Conservation (phyloP, 768 basidiomycete genomes). For the Podaxis sp. region DNA sequence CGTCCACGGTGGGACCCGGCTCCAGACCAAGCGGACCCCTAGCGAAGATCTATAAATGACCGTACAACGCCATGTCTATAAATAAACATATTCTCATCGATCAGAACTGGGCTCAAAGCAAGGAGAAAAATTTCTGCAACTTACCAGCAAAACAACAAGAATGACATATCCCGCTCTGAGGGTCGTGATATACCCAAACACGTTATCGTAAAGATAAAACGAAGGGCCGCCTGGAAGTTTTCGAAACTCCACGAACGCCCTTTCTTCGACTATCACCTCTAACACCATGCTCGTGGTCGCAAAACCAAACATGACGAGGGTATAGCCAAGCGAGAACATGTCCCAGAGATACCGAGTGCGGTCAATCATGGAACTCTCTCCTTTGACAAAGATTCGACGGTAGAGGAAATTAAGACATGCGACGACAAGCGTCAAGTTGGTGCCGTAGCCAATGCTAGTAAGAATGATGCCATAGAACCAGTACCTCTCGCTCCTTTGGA, state of each 20-base stretch:
- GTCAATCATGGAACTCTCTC: neutral
- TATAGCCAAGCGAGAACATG: neutral
- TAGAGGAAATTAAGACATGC: neutral
- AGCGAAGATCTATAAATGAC: neutral
- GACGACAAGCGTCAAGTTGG: neutral
- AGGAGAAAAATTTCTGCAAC: neutral
- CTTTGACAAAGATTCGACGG: neutral
- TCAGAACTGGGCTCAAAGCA: neutral
- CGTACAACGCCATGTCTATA: neutral
- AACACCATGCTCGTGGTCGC: slow-evolving; percentile 4
- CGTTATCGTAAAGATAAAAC: neutral
- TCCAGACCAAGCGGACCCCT: neutral
- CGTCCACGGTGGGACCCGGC: neutral
- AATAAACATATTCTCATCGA: neutral
- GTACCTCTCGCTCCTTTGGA: neutral
- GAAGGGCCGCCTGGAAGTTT: neutral
- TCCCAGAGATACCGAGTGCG: neutral
- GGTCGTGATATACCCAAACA: neutral
- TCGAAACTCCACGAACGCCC: neutral
- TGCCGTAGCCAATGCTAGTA: neutral
- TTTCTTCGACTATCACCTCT: neutral
- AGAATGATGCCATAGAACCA: slow-evolving; percentile 12
- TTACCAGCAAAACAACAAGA: neutral
- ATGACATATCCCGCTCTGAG: neutral
- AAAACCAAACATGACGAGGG: neutral